A percentile compares a stretch with the other conserved stretches of the same genome.
Evolutionary conservation across 345 rosid species (phyloP).

Genomic region (Schrenkiella parvula): DNA sequence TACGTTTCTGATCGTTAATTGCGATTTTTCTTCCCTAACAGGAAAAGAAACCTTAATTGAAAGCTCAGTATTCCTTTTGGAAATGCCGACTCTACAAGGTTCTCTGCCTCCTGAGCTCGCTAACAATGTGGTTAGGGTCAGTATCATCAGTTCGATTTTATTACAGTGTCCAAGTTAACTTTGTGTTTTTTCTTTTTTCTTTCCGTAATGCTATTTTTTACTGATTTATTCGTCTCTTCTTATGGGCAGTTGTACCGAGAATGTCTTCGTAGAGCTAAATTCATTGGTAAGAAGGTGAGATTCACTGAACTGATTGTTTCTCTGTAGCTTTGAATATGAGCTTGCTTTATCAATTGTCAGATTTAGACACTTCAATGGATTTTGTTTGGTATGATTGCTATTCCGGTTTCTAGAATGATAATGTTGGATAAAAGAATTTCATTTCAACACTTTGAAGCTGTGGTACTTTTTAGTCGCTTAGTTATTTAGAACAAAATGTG

Average conservation of each 20-base stretch:
- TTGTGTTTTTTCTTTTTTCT: background rate
- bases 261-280: constrained; percentile 93
- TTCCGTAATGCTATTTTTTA: background rate
- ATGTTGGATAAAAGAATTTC: background rate
- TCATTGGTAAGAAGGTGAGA: constrained; percentile 68
- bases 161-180: background rate
- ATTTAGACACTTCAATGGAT: background rate
- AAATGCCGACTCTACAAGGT: constrained; percentile 82
- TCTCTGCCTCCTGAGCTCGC: constrained; percentile 95
- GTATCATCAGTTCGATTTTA: constrained; percentile 25
- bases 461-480: background rate
- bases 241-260: constrained; percentile 79
- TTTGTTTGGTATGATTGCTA: background rate
- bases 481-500: background rate
- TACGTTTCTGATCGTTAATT: constrained; percentile 3
- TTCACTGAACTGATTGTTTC: background rate
- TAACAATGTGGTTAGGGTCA: constrained; percentile 77
- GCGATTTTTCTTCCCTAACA: background rate
- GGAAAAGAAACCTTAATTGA: background rate
- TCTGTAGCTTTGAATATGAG: background rate
- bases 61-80: background rate
- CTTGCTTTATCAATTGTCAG: background rate
- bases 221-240: constrained; percentile 3
- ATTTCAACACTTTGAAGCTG: background rate
- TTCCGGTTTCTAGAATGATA: background rate